Percentiles rank a stretch among this genome's conserved stretches.
These are phyloP conservation scores for Colletotrichum sp. DNA, from an alignment of 2,329 filamentous ascomycete genomes.

Conservation along the genomic window DNA sequence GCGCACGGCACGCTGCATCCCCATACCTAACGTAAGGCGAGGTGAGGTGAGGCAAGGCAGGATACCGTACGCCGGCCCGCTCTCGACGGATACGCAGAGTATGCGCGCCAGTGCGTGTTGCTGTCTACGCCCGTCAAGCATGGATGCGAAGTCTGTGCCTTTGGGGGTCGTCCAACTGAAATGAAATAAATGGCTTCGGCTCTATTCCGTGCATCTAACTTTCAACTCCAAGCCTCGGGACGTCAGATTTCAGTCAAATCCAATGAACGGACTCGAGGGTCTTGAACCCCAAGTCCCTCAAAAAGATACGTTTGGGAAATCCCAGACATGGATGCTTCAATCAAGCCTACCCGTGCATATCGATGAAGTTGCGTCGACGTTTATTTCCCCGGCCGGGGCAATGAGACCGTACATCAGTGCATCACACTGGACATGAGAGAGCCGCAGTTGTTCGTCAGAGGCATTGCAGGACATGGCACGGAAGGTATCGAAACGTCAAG, in stretches of 20 bases:
- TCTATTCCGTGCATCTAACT: background rate
- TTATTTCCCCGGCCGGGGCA: background rate
- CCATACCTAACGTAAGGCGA: background rate
- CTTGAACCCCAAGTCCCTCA: background rate
- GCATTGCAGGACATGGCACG: background rate
- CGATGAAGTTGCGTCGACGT: background rate
- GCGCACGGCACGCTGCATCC: slow-evolving; percentile 1
- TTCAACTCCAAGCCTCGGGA: background rate
- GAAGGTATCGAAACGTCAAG: background rate
- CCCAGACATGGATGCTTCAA: background rate
- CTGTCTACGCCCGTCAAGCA: background rate
- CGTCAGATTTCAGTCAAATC: background rate
- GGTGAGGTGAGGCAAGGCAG: background rate
- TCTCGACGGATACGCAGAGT: background rate
- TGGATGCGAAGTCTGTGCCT: slow-evolving; percentile 4
- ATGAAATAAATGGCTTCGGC: background rate
- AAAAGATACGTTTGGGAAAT: background rate
- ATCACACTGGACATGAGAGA: background rate
- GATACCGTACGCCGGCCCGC: background rate
- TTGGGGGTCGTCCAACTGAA: background rate
- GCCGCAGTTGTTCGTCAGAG: background rate
- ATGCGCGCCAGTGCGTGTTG: background rate
- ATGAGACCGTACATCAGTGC: background rate
- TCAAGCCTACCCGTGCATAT: background rate
- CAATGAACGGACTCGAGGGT: background rate